phyloP scores from a whole-genome alignment of 225 moss, liverwort and hornwort species.

The Pseudoscleropodium purum region DNA sequence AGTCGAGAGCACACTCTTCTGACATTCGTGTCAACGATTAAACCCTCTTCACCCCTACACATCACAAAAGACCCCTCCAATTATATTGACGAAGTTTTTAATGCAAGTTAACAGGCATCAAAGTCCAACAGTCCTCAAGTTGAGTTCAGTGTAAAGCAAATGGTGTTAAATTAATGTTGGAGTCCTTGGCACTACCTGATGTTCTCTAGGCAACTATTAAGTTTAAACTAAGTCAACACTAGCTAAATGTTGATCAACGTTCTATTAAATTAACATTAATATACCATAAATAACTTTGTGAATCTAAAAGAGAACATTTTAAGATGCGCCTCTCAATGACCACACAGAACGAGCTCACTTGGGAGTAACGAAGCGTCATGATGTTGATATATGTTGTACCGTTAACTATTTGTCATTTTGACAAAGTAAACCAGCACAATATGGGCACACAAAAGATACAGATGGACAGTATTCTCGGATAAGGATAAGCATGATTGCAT shows the following conservation, averaged over 20 bases:
- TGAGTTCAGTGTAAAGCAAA: not conserved
- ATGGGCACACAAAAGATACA: not conserved
- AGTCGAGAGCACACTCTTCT: conserved; percentile 78
- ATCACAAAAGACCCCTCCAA: conserved; percentile 1
- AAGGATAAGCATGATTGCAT: not conserved
- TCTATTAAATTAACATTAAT: not conserved
- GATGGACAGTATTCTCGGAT: not conserved
- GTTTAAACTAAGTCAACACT: not conserved
- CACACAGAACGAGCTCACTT: conserved; percentile 15
- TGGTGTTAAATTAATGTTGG: not conserved
- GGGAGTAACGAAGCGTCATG: not conserved
- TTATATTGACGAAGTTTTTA: not conserved
- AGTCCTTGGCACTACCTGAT: not conserved
- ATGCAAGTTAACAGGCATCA: not conserved
- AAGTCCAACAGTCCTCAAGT: not conserved
- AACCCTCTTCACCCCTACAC: conserved; percentile 88
- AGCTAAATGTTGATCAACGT: not conserved
- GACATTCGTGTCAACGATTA: conserved; percentile 91
- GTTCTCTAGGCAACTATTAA: not conserved
- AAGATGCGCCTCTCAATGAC: not conserved
- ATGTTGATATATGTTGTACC: not conserved
- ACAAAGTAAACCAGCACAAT: not conserved
- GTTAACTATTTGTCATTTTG: not conserved
- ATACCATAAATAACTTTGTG: not conserved
- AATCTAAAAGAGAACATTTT: not conserved